Evolutionary conservation across 192 early-diverging fungal species (phyloP).

Genomic region (Entomortierella lignicola): DNA sequence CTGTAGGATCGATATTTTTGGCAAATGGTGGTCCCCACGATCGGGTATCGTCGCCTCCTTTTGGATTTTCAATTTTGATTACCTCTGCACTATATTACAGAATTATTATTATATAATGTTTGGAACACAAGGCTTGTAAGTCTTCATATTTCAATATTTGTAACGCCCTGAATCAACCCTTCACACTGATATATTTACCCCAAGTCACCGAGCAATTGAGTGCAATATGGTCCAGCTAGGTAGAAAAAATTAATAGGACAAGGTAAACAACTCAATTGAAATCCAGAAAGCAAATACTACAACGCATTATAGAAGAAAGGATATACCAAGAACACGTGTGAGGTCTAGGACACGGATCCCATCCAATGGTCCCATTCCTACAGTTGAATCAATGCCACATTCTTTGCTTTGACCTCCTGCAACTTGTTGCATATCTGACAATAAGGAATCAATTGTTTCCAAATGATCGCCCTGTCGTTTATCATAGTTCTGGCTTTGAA

Average conservation of each 20-base stretch:
- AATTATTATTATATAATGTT: no score
- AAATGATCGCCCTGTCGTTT: background rate
- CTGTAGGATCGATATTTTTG: slow-evolving; percentile 39
- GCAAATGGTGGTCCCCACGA: slow-evolving; percentile 83
- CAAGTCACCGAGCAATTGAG: slow-evolving; percentile 83
- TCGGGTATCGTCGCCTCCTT: slow-evolving; percentile 89
- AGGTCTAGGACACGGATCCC: slow-evolving; percentile 79
- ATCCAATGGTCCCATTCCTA: slow-evolving; percentile 61
- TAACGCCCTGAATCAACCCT: no score
- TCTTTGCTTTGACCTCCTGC: no score
- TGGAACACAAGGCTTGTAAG: background rate
- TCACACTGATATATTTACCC: slow-evolving; percentile 56
- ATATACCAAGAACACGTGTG: slow-evolving; percentile 73
- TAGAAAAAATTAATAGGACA: background rate
- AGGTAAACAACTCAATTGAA: no score
- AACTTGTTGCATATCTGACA: background rate
- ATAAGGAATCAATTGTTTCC: no score
- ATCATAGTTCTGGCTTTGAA: background rate
- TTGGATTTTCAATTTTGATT: slow-evolving; percentile 91
- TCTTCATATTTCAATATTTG: no score
- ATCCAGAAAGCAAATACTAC: no score
- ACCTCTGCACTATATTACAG: slow-evolving; percentile 82
- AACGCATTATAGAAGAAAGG: no score
- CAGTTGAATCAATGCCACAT: no score
- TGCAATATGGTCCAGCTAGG: slow-evolving; percentile 81